These are phyloP conservation scores for Chrysopogon serrulatus DNA, from an alignment of 176 grass and related monocot species.

Conservation along the genomic window DNA sequence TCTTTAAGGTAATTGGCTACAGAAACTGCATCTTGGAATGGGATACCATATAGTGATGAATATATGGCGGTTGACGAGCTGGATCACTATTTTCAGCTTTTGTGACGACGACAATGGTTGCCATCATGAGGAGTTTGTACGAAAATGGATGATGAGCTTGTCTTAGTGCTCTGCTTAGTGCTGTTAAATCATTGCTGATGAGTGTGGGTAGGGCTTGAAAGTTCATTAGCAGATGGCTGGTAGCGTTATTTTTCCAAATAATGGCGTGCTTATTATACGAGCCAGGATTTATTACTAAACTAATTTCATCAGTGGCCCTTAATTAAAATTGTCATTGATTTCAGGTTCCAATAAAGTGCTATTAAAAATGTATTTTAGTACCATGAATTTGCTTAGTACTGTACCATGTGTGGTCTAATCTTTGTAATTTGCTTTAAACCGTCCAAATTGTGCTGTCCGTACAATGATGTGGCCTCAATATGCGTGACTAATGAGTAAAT, in stretches of 20 bases:
- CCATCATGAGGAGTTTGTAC: constrained; percentile 7
- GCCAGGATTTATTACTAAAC: too few species aligned
- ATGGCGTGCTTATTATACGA: background rate
- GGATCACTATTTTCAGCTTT: constrained; percentile 23
- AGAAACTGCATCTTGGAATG: background rate
- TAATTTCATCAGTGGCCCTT: too few species aligned
- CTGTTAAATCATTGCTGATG: constrained; percentile 30
- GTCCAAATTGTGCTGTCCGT: too few species aligned
- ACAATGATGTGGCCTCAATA: too few species aligned
- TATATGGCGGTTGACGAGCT: constrained; percentile 17
- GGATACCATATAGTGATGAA: background rate
- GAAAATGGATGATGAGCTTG: background rate
- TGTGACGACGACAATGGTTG: background rate
- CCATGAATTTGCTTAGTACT: too few species aligned
- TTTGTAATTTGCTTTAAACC: too few species aligned
- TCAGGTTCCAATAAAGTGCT: too few species aligned
- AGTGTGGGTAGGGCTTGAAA: constrained; percentile 5
- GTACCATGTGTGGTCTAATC: too few species aligned
- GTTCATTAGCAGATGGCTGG: background rate
- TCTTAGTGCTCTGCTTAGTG: constrained; percentile 27
- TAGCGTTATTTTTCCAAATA: background rate
- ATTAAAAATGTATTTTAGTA: too few species aligned
- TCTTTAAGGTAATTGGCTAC: background rate
- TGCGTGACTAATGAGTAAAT: too few species aligned
- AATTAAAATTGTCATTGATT: too few species aligned